These are phyloP conservation scores for Chenopodium formosanum DNA, from an alignment of 148 eudicot species.

Conservation along the genomic window DNA sequence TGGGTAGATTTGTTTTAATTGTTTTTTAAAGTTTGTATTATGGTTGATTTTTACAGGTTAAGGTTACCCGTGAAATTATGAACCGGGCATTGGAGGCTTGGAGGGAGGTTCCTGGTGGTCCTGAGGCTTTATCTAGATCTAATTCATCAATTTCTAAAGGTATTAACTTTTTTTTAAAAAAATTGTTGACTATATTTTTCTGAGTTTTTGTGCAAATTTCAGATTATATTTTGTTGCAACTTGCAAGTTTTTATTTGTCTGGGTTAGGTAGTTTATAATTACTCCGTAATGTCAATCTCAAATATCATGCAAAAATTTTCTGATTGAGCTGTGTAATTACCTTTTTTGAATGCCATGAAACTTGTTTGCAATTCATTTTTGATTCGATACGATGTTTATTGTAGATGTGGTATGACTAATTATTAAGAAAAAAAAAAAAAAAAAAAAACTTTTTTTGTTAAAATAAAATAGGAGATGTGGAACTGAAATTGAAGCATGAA, in stretches of 20 bases:
- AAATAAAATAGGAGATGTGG: neutral
- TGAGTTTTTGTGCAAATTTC: neutral
- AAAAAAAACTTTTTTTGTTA: too few relatives aligned
- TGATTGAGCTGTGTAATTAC: too few relatives aligned
- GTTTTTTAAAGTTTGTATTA: neutral
- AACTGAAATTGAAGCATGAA: neutral
- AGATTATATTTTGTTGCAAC: neutral
- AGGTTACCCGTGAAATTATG: conserved; percentile 68
- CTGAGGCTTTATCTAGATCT: conserved; percentile 39
- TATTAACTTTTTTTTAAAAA: conserved; percentile 14
- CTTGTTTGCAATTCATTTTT: neutral
- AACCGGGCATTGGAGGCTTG: conserved; percentile 63
- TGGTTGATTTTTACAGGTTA: conserved; percentile 47
- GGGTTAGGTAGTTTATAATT: neutral
- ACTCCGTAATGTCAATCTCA: too few relatives aligned
- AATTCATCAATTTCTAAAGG: conserved; percentile 48
- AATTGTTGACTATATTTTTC: neutral
- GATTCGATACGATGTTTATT: too few relatives aligned
- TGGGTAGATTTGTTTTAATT: conserved; percentile 2
- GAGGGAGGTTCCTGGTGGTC: conserved; percentile 52
- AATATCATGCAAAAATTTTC: too few relatives aligned
- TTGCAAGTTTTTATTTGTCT: conserved; percentile 5
- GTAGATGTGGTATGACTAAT: neutral
- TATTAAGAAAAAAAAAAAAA: too few relatives aligned
- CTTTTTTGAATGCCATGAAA: neutral